Base-by-base conservation (phyloP, 306 rosid species). In the Sphenostylis stenocarpa region DNA sequence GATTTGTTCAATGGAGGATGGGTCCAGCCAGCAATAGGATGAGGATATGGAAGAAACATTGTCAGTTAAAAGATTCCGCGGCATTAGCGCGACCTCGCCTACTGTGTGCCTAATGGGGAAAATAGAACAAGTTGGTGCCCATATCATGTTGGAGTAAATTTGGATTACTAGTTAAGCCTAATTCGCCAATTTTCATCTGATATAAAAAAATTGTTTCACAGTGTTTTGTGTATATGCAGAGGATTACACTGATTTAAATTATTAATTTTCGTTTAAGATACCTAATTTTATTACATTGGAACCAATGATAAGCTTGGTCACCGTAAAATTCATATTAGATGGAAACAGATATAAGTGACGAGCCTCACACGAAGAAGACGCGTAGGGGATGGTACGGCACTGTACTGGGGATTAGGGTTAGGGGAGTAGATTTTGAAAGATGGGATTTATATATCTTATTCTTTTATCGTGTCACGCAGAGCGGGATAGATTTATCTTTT, bases 31-130 rank as follows among this genome's bases (percentile, higher is more conserved):
- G 34, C 8, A 43, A 6, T 49, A n/a, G n/a, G 21, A 28, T 28
- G 57, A 24, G n/a, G n/a, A n/a, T n/a, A n/a, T n/a, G 72, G n/a
- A 44, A 61, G 73, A 49, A 72, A 15, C 73, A 62, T 49, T 71
- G 78, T 66, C 63, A 73, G 66, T 71, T 16, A 4, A 0, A 80
- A 45, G 76, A 73, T 80, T 74, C 62, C 53, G 71, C 80, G 84
- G 71, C 73, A 72, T 63, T 34, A 17, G 29, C 43, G 6, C 39
- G 10, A 56, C 15, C 29, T 3, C 1, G 7, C 44, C 1, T 3
- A 28, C 14, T 7, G 11, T 52, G 56, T 52, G 66, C 73, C 73
- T 63, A 19, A 41, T 19, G 49, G 38, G 19, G 60, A 73, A 33
- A 60, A 73, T 5, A 70, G 14, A 33, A 70, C 20, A 19, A 20